phyloP scores from a whole-genome alignment of 1,284 basidiomycete species.

The Rhodotorula sp. region DNA sequence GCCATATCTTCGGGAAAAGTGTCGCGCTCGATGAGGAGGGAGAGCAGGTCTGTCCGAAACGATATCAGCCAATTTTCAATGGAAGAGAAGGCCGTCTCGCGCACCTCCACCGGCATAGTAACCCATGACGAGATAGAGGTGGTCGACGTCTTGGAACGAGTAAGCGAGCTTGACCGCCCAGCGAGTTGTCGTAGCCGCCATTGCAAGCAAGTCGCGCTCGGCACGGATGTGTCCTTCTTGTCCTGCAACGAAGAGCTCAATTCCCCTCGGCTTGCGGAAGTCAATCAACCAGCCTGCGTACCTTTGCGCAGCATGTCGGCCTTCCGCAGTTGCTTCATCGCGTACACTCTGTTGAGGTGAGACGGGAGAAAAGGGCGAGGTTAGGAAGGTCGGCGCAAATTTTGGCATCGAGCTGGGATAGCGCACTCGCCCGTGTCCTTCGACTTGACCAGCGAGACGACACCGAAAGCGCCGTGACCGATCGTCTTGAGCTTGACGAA shows the following conservation, averaged over 20 bases:
- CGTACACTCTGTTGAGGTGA: slow-evolving; percentile 58
- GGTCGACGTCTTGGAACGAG: slow-evolving; percentile 71
- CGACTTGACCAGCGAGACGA: slow-evolving; percentile 88
- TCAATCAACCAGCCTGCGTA: not conserved
- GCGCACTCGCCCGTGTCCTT: slow-evolving; percentile 61
- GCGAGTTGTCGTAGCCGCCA: slow-evolving; percentile 54
- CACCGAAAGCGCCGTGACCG: slow-evolving; percentile 95
- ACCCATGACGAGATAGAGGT: slow-evolving; percentile 68
- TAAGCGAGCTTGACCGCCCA: slow-evolving; percentile 95
- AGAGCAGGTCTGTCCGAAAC: slow-evolving; percentile 78
- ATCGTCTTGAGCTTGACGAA: slow-evolving; percentile 92
- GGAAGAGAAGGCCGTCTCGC: slow-evolving; percentile 43
- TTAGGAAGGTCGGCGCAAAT: not conserved
- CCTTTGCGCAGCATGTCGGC: slow-evolving; percentile 92
- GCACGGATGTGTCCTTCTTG: slow-evolving; percentile 95
- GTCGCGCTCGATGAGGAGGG: slow-evolving; percentile 89
- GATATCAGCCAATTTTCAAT: too few relatives aligned
- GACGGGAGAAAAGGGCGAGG: not conserved
- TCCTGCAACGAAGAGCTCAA: not conserved
- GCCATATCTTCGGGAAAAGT: slow-evolving; percentile 92
- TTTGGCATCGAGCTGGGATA: too few relatives aligned
- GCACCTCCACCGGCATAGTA: slow-evolving; percentile 48
- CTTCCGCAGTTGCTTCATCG: slow-evolving; percentile 97
- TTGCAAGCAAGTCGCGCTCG: slow-evolving; percentile 76
- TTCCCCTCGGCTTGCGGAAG: not conserved